Percentiles rank a stretch among this genome's conserved stretches.
Conservation (phyloP, 78 protist species). For the Cyanophora paradoxa region DNA sequence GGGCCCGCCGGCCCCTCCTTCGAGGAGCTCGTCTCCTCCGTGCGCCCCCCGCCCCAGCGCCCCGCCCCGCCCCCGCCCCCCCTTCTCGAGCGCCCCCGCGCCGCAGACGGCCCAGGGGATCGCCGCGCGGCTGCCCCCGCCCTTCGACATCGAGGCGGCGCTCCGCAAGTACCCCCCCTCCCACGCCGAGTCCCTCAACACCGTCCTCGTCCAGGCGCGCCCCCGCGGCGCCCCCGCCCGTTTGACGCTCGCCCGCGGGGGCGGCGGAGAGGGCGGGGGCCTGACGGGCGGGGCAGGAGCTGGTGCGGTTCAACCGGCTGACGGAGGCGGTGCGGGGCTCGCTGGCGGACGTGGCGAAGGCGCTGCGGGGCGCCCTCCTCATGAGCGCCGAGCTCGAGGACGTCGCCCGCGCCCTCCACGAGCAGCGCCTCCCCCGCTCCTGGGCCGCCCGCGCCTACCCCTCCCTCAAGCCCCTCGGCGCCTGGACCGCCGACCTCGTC, state of each 20-base stretch:
- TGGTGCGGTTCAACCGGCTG: conserved; percentile 51
- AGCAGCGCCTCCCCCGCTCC: too few species aligned
- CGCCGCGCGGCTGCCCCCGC: conserved; percentile 14
- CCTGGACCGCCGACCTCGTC: conserved; percentile 8
- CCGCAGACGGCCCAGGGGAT: conserved; percentile 10
- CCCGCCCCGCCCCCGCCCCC: too few species aligned
- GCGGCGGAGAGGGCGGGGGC: too few species aligned
- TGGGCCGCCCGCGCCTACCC: conserved; percentile 26
- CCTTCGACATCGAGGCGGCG: conserved; percentile 36
- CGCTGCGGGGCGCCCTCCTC: conserved; percentile 60
- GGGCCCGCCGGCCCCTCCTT: conserved; percentile 2
- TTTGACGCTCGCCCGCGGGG: too few species aligned
- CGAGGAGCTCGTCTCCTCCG: too few species aligned
- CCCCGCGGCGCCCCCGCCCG: too few species aligned
- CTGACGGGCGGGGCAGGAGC: too few species aligned
- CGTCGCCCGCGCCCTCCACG: too few species aligned
- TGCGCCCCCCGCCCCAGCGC: too few species aligned
- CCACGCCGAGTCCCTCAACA: conserved; percentile 60
- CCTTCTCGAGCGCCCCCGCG: too few species aligned
- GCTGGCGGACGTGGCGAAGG: conserved; percentile 37
- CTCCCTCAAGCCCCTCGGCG: conserved; percentile 33
- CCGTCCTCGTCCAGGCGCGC: conserved; percentile 53
- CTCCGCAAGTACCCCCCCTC: conserved; percentile 31
- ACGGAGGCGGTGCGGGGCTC: conserved; percentile 8
- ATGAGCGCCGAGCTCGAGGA: conserved; percentile 62